phyloP scores from a whole-genome alignment of 345 rosid species.

The Eucalyptus victrix region DNA sequence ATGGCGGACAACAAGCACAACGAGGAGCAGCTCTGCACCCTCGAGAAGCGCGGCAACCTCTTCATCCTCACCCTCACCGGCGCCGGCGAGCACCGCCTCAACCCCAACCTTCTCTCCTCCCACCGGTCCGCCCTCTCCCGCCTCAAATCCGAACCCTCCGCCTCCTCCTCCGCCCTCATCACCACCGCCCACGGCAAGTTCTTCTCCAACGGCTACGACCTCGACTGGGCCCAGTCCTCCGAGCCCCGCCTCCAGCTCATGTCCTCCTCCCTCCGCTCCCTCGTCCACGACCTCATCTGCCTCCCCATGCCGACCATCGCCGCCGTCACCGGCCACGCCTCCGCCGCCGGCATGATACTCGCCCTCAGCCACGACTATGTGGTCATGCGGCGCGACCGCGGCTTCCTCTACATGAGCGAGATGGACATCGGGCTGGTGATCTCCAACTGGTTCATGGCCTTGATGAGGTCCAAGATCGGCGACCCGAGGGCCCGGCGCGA shows the following conservation, averaged over 20 bases:
- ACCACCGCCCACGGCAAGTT: slow-evolving; percentile 61
- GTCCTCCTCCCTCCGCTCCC: slow-evolving; percentile 20
- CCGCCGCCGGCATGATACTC: slow-evolving; percentile 51
- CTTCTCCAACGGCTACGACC: slow-evolving; percentile 87
- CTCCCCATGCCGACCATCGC: slow-evolving; percentile 67
- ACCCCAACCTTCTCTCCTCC: slow-evolving; percentile 24
- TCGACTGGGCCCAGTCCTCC: slow-evolving; percentile 28
- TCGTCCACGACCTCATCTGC: slow-evolving; percentile 38
- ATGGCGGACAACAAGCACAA: not conserved
- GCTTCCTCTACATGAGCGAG: slow-evolving; percentile 72
- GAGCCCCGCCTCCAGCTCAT: slow-evolving; percentile 14
- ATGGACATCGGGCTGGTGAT: slow-evolving; percentile 36
- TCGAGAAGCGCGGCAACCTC: slow-evolving; percentile 42
- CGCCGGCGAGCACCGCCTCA: slow-evolving; percentile 52
- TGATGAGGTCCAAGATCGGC: slow-evolving; percentile 25
- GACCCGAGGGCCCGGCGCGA: slow-evolving; percentile 26
- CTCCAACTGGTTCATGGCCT: slow-evolving; percentile 25
- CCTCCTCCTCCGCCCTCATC: slow-evolving; percentile 35
- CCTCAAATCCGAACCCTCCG: slow-evolving; percentile 20
- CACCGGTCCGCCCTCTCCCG: slow-evolving; percentile 28
- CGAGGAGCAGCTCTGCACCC: slow-evolving; percentile 23
- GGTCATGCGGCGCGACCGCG: slow-evolving; percentile 51
- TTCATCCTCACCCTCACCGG: slow-evolving; percentile 43
- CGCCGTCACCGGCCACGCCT: slow-evolving; percentile 63
- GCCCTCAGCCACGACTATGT: slow-evolving; percentile 58